Evolutionary conservation across 306 rosid genomes (phyloP), one percentile per base, ranked within the genome.

Genomic region (Corylus americana): DNA sequence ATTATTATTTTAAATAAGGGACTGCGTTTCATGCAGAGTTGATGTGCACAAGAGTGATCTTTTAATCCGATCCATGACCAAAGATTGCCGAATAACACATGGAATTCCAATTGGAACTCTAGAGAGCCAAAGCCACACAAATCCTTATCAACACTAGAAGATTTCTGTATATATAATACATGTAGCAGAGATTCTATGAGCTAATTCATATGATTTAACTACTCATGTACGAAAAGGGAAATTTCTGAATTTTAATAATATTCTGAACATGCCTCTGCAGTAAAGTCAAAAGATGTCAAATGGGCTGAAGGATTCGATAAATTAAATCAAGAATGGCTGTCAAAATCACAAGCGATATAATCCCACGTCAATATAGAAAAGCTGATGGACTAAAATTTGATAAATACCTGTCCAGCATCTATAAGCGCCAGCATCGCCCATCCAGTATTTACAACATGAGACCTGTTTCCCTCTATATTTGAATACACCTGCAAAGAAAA

Each of bases 351-450:
- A 70, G 80, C 73, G 37, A 54, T 44, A 68, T 16, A 71, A 58
- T 76, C 55, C 31, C 2, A 39, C 42, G 29, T 71, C 29, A 73
- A 51, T 55, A 74, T 63, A 20, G 53, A 75, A 80, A 27, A 66
- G 44, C 47, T 25, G 11, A 42, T 1, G 11, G 47, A 53, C 55
- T 71, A 83, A 77, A 76, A 59, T 47, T 75, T 74, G 71, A 70
- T 81, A 45, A 17, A 59, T 87, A 91, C 98, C 95, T 91, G 98
- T 55, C 86, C 92, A 59, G 93, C 98, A 76, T 76, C 93, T 50
- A 93, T 86, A 55, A 93, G 97, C 77, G 93, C 85, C 81, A 86
- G 70, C 89, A 91, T 68, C 55, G 98, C 97, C 97, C 97, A 93
- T 69, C 86, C 95, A 9, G 97, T 93, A 69, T 87, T 90, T 45